Conservation (phyloP, 2,329 filamentous ascomycete genomes). For the Neopestalotiopsis rosae region DNA sequence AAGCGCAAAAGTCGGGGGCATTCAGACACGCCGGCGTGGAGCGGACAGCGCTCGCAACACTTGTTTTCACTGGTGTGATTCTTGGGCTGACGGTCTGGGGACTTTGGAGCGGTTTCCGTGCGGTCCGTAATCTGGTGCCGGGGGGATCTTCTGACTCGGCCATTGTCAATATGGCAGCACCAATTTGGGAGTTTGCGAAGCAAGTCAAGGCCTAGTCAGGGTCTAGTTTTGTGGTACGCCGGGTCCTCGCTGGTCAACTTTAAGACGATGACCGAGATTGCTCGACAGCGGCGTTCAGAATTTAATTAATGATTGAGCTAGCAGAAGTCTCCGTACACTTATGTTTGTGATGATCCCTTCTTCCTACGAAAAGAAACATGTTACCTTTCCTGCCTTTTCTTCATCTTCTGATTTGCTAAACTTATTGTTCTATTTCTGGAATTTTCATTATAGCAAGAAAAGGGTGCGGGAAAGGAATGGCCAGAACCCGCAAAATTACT, state of each 20-base stretch:
- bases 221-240: neutral
- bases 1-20: conserved; percentile 31
- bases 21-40: conserved; percentile 39
- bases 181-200: neutral
- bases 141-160: neutral
- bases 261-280: neutral
- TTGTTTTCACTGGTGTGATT: conserved; percentile 25
- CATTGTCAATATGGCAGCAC: neutral
- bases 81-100: conserved; percentile 5
- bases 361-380: too few species aligned
- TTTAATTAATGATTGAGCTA: too few species aligned
- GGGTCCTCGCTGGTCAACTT: neutral
- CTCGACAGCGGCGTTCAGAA: too few species aligned
- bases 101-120: neutral
- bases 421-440: too few species aligned
- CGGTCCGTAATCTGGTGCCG: neutral
- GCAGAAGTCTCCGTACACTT: too few species aligned
- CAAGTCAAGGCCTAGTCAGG: neutral
- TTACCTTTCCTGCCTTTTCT: too few species aligned
- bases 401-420: too few species aligned
- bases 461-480: too few species aligned
- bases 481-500: too few species aligned
- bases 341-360: too few species aligned
- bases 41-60: conserved; percentile 29
- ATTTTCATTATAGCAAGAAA: too few species aligned